Conservation (phyloP, 805 yeast species). For the Hanseniaspora mollemarum region DNA sequence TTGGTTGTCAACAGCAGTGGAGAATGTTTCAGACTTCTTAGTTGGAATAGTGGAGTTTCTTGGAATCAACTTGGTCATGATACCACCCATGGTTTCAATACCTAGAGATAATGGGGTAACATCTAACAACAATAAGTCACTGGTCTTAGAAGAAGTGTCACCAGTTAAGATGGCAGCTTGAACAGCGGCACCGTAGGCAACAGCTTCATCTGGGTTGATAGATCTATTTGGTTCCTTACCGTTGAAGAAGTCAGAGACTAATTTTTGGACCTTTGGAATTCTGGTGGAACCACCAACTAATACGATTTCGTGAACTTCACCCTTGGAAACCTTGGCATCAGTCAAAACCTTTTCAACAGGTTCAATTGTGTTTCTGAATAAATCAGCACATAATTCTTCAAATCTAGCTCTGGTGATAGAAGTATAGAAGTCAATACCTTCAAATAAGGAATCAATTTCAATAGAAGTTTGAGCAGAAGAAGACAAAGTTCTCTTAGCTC, state of each 20-base stretch:
- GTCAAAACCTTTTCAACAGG: conserved; percentile 94
- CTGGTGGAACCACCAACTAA: conserved; percentile 98
- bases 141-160: conserved; percentile 94
- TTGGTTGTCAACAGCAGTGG: conserved; percentile 97
- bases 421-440: conserved; percentile 96
- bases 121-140: conserved; percentile 90
- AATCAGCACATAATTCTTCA: conserved; percentile 93
- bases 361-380: conserved; percentile 87
- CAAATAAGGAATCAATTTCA: conserved; percentile 91
- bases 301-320: conserved; percentile 86
- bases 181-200: conserved; percentile 98
- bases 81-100: conserved; percentile 99
- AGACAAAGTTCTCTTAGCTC: conserved; percentile 97
- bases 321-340: conserved; percentile 88
- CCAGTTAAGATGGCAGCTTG: conserved; percentile 97
- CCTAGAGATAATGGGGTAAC: conserved; percentile 98
- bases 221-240: conserved; percentile 98
- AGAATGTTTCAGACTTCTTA: conserved; percentile 95
- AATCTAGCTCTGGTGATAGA: conserved; percentile 97
- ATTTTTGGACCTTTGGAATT: conserved; percentile 96
- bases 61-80: conserved; percentile 97
- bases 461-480: conserved; percentile 94
- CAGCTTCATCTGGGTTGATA: conserved; percentile 98
- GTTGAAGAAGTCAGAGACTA: conserved; percentile 93
- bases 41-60: conserved; percentile 98